Conservation (phyloP, 2,329 filamentous ascomycete genomes). For the Onygena corvina region DNA sequence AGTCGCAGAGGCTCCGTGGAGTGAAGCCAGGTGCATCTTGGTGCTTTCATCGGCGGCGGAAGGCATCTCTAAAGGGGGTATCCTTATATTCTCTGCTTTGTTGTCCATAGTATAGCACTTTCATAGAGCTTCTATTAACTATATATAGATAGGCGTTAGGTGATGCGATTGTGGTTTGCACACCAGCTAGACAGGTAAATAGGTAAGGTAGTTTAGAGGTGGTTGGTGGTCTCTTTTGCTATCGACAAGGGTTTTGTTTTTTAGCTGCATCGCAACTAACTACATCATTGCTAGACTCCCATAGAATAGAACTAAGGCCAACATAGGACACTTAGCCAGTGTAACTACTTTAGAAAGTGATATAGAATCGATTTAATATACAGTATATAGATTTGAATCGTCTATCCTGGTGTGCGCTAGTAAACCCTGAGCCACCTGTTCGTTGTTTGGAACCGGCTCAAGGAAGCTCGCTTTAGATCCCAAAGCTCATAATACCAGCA, state of each 20-base stretch:
- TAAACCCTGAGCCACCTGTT: too few relatives aligned
- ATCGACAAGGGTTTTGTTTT: conserved; percentile 5
- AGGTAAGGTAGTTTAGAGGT: not conserved
- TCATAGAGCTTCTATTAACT: not conserved
- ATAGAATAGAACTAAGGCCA: too few relatives aligned
- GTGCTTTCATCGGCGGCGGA: not conserved
- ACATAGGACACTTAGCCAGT: too few relatives aligned
- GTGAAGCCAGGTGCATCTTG: conserved; percentile 8
- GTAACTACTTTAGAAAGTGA: too few relatives aligned
- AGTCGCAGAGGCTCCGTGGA: not conserved
- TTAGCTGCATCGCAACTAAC: not conserved
- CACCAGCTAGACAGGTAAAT: too few relatives aligned
- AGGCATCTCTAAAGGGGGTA: conserved; percentile 3
- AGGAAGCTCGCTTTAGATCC: too few relatives aligned
- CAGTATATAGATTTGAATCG: too few relatives aligned
- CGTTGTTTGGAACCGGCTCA: too few relatives aligned
- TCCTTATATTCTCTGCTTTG: not conserved
- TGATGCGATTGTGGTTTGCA: not conserved
- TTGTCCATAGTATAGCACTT: not conserved
- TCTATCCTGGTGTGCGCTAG: too few relatives aligned
- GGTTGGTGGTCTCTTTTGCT: not conserved
- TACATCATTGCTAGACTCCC: not conserved
- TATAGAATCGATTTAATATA: too few relatives aligned
- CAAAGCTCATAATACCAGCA: too few relatives aligned
- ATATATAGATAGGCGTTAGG: not conserved